Evolutionary conservation across 169 alveolate genomes (phyloP).

Genomic region (Cryptosporidium felis): DNA sequence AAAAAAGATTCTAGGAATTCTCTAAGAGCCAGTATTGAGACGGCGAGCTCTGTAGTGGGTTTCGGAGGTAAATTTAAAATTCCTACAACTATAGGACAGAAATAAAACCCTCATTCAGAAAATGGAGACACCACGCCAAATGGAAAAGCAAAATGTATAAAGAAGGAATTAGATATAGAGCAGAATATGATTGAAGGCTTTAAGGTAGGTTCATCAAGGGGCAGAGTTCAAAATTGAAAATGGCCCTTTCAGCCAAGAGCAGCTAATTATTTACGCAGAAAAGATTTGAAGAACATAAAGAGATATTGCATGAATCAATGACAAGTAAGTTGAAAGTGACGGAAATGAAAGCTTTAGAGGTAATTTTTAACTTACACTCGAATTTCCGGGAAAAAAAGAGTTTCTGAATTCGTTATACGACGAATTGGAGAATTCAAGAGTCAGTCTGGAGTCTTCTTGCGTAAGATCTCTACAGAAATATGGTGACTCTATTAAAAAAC

Average conservation of each 20-base stretch:
- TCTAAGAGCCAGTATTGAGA: slow-evolving; percentile 20
- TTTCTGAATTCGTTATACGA: slow-evolving; percentile 57
- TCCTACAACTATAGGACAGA: neutral
- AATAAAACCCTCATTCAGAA: neutral
- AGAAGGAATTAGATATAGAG: slow-evolving; percentile 23
- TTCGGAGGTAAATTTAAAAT: slow-evolving; percentile 14
- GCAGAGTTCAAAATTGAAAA: no score
- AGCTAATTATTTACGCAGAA: neutral
- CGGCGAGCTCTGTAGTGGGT: slow-evolving; percentile 4
- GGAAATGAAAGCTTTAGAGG: neutral
- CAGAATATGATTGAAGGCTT: neutral
- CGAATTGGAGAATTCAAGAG: slow-evolving; percentile 63
- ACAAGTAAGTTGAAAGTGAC: slow-evolving; percentile 26
- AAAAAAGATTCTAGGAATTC: slow-evolving; percentile 11
- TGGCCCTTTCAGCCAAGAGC: no score
- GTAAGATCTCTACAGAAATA: slow-evolving; percentile 36
- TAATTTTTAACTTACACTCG: no score
- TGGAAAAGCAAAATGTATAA: slow-evolving; percentile 21
- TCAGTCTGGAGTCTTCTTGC: slow-evolving; percentile 36
- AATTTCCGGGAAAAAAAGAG: no score
- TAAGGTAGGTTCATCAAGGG: slow-evolving; percentile 63
- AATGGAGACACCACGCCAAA: neutral
- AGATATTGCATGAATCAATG: slow-evolving; percentile 49
- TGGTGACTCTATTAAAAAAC: slow-evolving; percentile 31
- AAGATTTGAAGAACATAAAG: slow-evolving; percentile 30